Base-by-base conservation (phyloP, 768 basidiomycete species). In the Lentinula lateritia region DNA sequence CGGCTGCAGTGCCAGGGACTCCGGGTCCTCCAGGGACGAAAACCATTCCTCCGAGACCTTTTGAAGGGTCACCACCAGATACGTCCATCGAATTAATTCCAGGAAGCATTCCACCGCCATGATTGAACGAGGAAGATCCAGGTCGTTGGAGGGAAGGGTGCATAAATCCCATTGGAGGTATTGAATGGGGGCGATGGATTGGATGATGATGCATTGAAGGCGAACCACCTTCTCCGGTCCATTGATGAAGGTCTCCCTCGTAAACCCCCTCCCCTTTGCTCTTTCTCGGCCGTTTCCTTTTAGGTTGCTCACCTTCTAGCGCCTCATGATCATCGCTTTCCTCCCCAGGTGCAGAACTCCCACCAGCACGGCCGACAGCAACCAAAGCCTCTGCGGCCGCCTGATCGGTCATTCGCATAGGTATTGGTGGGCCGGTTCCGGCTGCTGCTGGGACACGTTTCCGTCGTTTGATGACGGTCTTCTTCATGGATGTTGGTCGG, bases 401-500 rank as follows among this genome's bases (percentile, higher is more conserved):
- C 70, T 93, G 91, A 71, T 95, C 93, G 10, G 88, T 83, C 78
- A 92, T 82, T 34, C 81, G 78, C 66, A 76, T 61, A 58, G 52
- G 34, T 43, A 60, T 61, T 36, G 42, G 54, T 8, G 61, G 50
- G 32, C 62, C 68, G 28, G 68, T 73, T 8, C 76, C 82, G 18
- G 90, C 85, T 45, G 95, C 93, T 55, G 96, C 95, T 39, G 97
- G 95, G 45, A 99, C 95, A 66, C 97, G 89, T 76, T 98, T 98
- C 66, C 97, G 82, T 38, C 97, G 85, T 78, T 99, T 99, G 83
- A 99, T 99, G 66, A 97, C 93, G 4, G 93, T 91, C 80, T 98
- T 98, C 76, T 97, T 98, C 95, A 99, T 96, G 64, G 94, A 93
- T 65, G 95, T 95, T 42, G 97, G 97, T 41, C 97, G 87, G 68